These are phyloP conservation scores for Acanthamoeba lugdunensis DNA, from an alignment of 208 protist species.

Conservation along the genomic window DNA sequence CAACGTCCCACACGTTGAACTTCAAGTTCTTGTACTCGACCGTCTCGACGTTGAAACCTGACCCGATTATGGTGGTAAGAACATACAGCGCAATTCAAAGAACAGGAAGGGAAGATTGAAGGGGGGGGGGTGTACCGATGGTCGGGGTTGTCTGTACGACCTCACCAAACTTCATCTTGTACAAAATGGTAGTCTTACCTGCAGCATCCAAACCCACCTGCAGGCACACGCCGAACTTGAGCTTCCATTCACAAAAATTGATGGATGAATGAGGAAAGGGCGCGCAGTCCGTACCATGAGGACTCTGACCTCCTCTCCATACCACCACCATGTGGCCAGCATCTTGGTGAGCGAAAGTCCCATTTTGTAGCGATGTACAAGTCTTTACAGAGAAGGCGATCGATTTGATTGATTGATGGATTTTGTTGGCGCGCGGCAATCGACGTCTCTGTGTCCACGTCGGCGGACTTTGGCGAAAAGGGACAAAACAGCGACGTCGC, in stretches of 20 bases:
- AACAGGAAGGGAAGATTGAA: neutral
- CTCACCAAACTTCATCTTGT: slow-evolving; percentile 85
- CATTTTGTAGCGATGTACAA: slow-evolving; percentile 5
- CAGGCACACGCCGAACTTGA: too few species aligned
- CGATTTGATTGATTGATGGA: too few species aligned
- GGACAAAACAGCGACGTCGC: too few species aligned
- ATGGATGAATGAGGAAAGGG: neutral
- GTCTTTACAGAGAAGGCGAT: too few species aligned
- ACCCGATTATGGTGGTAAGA: neutral
- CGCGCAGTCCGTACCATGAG: slow-evolving; percentile 10
- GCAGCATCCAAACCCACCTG: slow-evolving; percentile 96
- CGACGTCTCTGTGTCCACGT: too few species aligned
- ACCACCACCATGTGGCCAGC: slow-evolving; percentile 59
- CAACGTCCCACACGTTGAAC: slow-evolving; percentile 77
- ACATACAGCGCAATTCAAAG: neutral
- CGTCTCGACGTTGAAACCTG: slow-evolving; percentile 71
- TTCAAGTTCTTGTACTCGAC: slow-evolving; percentile 72
- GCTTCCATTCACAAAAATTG: too few species aligned
- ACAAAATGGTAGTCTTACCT: slow-evolving; percentile 95
- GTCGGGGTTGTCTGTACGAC: slow-evolving; percentile 45
- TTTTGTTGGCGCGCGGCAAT: too few species aligned
- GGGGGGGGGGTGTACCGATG: slow-evolving; percentile 22
- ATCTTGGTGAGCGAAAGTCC: slow-evolving; percentile 32
- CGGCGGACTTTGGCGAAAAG: too few species aligned
- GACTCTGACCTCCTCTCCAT: slow-evolving; percentile 56